Evolutionary conservation across 768 basidiomycete genomes (phyloP), one percentile per base, ranked within the genome.

Genomic region (Lentinula lateritia): DNA sequence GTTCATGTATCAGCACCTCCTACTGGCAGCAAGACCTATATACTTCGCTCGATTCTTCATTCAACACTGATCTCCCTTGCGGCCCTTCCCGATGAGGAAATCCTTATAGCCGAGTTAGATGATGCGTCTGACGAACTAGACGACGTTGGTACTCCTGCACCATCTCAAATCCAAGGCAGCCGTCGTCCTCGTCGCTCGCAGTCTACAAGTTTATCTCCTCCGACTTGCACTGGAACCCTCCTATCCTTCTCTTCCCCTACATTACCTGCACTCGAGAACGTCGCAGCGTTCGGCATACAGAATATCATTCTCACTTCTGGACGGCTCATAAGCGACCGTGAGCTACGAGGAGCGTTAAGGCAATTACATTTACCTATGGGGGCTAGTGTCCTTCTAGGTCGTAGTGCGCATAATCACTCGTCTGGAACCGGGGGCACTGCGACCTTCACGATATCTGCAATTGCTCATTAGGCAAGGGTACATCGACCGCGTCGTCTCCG

Each of bases 251-350:
- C 83, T 62, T 56, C 55, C 41, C 23, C 55, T 20, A n/a, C 55
- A 12, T 28, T 56, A 5, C 55, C 55, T 38, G 77, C 75, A 58
- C 69, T 76, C 12, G 86, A 93, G 69, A 81, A 95, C 64, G 76
- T 93, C 1, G 87, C 82, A 1, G 68, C 82, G 2, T 69, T 90
- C 23, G 95, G 94, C 7, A 73, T 97, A 5, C 78, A 95, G 13
- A 89, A 93, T 60, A 83, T 92, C 15, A 80, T 98, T 52, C 78
- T 98, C n/a, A 89, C 89, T 48, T 87, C 84, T 64, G 92, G 92
- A 50, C 77, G 89, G 9, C 80, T 84, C 13, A 78, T 97, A 16
- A 77, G 79, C 32, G 94, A 97, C 67, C 72, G 95, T 95, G 67
- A 93, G 62, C 79, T 97, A 4, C 84, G 88, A 38, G 74, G 79